A percentile compares a stretch with the other conserved stretches of the same genome.
phyloP scores from a whole-genome alignment of 345 rosid species.

The Citrus cavaleriei region DNA sequence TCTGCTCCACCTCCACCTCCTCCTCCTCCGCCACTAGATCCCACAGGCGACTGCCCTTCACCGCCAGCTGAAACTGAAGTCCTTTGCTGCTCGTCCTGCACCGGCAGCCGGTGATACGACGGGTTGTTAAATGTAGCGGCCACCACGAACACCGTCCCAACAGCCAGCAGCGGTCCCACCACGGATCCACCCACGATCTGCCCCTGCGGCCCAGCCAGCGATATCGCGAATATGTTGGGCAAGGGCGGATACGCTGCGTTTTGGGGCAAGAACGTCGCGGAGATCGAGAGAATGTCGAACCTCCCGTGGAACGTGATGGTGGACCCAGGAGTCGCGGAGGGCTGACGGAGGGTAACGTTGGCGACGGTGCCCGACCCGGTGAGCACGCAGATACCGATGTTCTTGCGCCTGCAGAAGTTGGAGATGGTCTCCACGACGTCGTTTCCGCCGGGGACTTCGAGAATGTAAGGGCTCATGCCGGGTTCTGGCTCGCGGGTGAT shows the following conservation, averaged over 20 bases:
- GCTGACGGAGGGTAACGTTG: constrained; percentile 86
- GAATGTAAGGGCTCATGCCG: constrained; percentile 81
- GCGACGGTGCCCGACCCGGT: constrained; percentile 84
- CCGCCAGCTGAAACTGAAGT: constrained; percentile 42
- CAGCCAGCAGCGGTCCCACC: constrained; percentile 67
- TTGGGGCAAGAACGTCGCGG: constrained; percentile 71
- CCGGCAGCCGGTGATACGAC: constrained; percentile 53
- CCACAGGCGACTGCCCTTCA: constrained; percentile 48
- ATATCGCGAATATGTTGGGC: constrained; percentile 56
- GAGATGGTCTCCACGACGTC: constrained; percentile 64
- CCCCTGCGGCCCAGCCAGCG: constrained; percentile 90
- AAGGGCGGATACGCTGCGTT: constrained; percentile 39
- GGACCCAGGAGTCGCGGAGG: constrained; percentile 68
- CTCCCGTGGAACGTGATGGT: constrained; percentile 82
- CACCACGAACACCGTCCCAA: constrained; percentile 62
- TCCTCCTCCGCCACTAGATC: constrained; percentile 44
- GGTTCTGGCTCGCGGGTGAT: constrained; percentile 67
- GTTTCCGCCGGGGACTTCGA: constrained; percentile 72
- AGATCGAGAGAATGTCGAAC: constrained; percentile 80
- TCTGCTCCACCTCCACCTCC: constrained; percentile 35
- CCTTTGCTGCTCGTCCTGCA: constrained; percentile 39
- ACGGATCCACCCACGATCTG: constrained; percentile 91
- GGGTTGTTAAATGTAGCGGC: constrained; percentile 82
- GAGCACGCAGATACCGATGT: constrained; percentile 60
- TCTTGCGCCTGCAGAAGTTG: constrained; percentile 64